phyloP scores from a whole-genome alignment of 768 basidiomycete species.

The Podaxis pistillaris region DNA sequence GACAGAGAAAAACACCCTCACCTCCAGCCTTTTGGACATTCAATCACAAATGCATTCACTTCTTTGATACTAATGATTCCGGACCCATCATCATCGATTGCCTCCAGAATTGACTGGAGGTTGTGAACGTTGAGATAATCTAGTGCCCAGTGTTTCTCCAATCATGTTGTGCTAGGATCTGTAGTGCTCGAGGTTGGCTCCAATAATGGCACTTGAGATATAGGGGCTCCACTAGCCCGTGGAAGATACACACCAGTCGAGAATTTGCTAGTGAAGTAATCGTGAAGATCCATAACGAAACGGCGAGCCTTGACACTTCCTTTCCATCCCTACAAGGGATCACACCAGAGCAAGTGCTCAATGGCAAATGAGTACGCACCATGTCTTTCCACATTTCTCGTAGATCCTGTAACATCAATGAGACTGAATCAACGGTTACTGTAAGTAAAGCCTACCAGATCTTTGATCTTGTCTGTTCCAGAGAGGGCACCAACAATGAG shows the following conservation, averaged over 20 bases:
- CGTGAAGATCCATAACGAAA: slow-evolving; percentile 18
- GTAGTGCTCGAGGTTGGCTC: neutral
- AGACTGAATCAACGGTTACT: neutral
- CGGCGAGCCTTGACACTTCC: slow-evolving; percentile 50
- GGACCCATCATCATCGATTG: slow-evolving; percentile 40
- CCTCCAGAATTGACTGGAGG: slow-evolving; percentile 39
- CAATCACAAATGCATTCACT: slow-evolving; percentile 35
- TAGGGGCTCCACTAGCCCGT: neutral
- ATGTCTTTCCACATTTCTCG: too few relatives aligned
- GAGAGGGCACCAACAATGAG: neutral
- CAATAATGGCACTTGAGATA: neutral
- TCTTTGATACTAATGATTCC: slow-evolving; percentile 41
- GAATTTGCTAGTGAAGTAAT: neutral
- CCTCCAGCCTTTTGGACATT: slow-evolving; percentile 36
- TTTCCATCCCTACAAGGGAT: slow-evolving; percentile 41
- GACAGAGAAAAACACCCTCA: slow-evolving; percentile 14
- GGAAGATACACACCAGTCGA: neutral
- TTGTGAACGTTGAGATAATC: slow-evolving; percentile 38
- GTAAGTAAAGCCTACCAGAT: too few relatives aligned
- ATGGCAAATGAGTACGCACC: neutral
- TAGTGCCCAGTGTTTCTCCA: slow-evolving; percentile 35
- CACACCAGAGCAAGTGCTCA: neutral
- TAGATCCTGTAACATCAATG: neutral
- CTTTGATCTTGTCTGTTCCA: slow-evolving; percentile 17
- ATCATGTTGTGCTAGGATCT: slow-evolving; percentile 16